Evolutionary conservation across 495 filamentous ascomycete species (phyloP), one percentile per base, ranked within the genome.

Genomic region (Tuber indicum): DNA sequence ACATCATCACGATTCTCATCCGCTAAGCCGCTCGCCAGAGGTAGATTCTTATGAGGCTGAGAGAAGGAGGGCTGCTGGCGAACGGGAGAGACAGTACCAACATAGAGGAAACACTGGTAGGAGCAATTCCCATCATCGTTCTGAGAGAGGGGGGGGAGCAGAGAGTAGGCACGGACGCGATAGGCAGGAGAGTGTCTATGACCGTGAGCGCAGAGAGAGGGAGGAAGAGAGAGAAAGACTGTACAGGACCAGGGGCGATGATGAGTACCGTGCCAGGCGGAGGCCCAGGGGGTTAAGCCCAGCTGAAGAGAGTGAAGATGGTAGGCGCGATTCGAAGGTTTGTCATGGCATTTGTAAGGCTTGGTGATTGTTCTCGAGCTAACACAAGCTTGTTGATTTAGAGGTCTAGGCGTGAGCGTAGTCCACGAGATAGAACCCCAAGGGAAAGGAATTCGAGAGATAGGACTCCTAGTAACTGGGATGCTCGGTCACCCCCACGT

Each of bases 201-300:
- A 90, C 47, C 89, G 89, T 72, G 94, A 97, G 84, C 88, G 92
- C 49, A 89, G 93, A 36, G 91, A 92, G 75, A 89, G 93, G 23
- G 93, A 96, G 81, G 92, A 94, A 79, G 93, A 97, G 84, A 89
- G 94, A 36, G 93, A 97, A 83, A 88, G 93, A 43, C 85, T 91
- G 17, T 98, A 97, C 83, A 90, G 93, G 72, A 91, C 88, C 7
- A 90, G 92, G 75, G 91, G 91, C 71, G 88, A 89, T 74, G 94
- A 93, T 83, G 92, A 93, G 77, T 85, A 87, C 72, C 87, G 89
- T 72, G 84, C 89, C 83, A 88, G 88, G 81, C 86, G 88, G 75
- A 88, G 92, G 78, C 85, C 88, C 69, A 88, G 92, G 72, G 87
- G 88, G n/a, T 92, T 94, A 49, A 94, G 92, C 75, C 94, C 94